These are phyloP conservation scores for Angomonas deanei DNA, from an alignment of 208 protist genomes.

Conservation along the genomic window DNA sequence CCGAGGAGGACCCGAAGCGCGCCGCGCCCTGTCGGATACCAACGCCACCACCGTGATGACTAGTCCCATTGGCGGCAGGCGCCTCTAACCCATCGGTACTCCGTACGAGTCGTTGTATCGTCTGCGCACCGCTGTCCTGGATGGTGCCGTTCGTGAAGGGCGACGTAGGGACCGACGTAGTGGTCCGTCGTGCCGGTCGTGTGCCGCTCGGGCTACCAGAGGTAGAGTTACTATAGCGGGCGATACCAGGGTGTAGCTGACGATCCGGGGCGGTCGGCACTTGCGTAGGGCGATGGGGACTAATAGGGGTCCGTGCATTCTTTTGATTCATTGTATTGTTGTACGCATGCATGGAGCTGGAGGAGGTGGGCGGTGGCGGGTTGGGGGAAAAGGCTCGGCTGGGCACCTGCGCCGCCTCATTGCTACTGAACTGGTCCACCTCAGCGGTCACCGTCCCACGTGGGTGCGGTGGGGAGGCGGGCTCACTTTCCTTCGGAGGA, in stretches of 20 bases:
- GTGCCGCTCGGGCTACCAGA: no score
- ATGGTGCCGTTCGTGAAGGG: background rate
- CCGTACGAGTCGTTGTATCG: background rate
- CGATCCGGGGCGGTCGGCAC: background rate
- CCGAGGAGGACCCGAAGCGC: background rate
- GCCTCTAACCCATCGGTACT: background rate
- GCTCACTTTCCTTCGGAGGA: no score
- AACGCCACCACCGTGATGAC: background rate
- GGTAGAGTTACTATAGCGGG: background rate
- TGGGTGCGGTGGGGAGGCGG: background rate
- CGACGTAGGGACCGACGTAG: background rate
- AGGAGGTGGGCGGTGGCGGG: background rate
- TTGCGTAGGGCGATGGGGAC: background rate
- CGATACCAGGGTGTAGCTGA: background rate
- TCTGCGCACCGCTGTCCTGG: no score
- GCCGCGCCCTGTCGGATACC: background rate
- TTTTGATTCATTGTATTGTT: background rate
- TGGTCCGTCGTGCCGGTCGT: no score
- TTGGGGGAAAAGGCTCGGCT: background rate
- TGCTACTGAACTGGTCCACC: background rate
- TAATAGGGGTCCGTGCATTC: background rate
- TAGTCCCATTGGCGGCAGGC: background rate
- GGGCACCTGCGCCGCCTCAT: background rate
- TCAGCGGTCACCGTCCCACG: background rate
- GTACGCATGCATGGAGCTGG: background rate